Evolutionary conservation across 2,329 filamentous ascomycete genomes (phyloP), one percentile per base, ranked within the genome.

Genomic region (Chrysoporthe deuterocubensis): DNA sequence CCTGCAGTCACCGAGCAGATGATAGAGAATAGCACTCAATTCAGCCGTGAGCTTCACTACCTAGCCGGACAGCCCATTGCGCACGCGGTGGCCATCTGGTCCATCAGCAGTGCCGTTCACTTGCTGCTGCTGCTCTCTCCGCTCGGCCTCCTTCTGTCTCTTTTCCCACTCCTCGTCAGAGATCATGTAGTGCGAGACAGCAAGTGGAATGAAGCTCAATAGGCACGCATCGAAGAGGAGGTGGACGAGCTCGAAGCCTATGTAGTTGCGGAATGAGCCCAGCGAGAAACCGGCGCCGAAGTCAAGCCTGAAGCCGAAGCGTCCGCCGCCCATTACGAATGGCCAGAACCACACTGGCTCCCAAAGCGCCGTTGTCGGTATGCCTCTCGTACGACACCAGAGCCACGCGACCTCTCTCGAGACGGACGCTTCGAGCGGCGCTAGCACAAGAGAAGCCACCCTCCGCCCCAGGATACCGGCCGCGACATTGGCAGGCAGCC

Each of bases 401-500:
- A 78, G 74, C 48, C 80, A 78, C 2, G 84, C 84, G 32, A 86
- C 71, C 2, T 80, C 72, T 3, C 85, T 78, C 26, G 85, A 75
- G 2, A 80, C 78, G 11, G 81, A 74, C 0, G 83, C 81, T 62
- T 88, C 85, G 43, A 82, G 75, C 0, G 85, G 84, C 16, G 80
- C 77, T 43, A 83, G 76, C 1, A 83, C 40, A 7, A 86, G 60
- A 43, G 83, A 79, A 0, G 81, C 75, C 1, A 78, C 71, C 1
- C 83, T 77, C 34, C 82, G 78, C 0, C 83, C 79, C 37, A 87
- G 75, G 3, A 86, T 79, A 54, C 83, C 81, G 0, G 82, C 78
- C 0, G 84, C 85, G 5, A 87, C 73, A 14, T 76, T 70, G 0
- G 83, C 80, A 7, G 86, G 85, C 1, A 88, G 77, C 50, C 79